Conservation (phyloP, 2,329 filamentous ascomycete species). For the Acephala macrosclerotiorum region DNA sequence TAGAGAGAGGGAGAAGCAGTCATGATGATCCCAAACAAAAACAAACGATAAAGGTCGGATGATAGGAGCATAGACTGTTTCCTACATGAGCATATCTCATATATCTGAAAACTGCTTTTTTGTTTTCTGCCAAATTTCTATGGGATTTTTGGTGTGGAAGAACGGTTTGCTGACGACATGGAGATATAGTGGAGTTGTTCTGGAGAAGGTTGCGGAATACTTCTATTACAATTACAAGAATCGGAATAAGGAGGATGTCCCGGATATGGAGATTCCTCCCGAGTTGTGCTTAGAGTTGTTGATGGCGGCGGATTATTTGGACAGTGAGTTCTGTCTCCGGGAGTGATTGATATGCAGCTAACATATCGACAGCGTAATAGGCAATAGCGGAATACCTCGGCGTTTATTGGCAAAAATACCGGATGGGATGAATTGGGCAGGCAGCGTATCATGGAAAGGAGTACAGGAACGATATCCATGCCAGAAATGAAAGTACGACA, state of each 20-base stretch:
- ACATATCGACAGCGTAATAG: conserved; percentile 23
- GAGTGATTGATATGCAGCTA: background rate
- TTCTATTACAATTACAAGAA: conserved; percentile 84
- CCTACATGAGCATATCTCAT: background rate
- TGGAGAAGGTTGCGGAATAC: conserved; percentile 85
- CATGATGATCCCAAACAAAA: background rate
- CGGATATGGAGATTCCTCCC: conserved; percentile 81
- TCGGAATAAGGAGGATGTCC: conserved; percentile 73
- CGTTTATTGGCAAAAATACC: too few species aligned
- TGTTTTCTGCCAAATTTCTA: background rate
- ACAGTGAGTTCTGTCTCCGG: conserved; percentile 54
- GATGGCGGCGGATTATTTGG: conserved; percentile 79
- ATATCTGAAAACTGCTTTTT: background rate
- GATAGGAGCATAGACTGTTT: background rate
- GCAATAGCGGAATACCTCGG: conserved; percentile 23
- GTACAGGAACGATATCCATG: conserved; percentile 12
- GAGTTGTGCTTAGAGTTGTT: conserved; percentile 81
- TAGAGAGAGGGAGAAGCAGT: background rate
- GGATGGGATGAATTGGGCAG: background rate
- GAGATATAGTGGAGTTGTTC: conserved; percentile 66
- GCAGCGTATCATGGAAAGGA: conserved; percentile 14
- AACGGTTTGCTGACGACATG: background rate
- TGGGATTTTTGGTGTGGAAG: background rate
- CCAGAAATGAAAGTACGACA: conserved; percentile 5
- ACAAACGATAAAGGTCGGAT: conserved; percentile 10